Evolutionary conservation across 441 rosid genomes (phyloP), one percentile per base, ranked within the genome.

Genomic region (Bruguiera hainesii): DNA sequence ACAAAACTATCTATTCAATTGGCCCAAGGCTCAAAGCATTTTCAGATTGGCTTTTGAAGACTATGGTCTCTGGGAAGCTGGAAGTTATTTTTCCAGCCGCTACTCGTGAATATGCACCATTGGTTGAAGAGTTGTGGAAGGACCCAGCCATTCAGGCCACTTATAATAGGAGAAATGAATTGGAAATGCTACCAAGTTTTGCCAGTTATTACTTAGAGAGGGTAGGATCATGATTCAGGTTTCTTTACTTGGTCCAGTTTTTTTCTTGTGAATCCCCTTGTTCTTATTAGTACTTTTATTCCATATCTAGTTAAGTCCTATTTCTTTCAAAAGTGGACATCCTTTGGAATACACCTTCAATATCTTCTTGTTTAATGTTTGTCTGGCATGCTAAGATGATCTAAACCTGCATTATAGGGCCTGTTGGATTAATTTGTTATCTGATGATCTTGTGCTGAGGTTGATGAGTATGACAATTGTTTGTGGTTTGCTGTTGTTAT

Each of bases 21-120:
- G 88, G 90, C 61, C 92, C 87, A 26, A 81, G 84, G 83, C 91
- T 95, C 26, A 86, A 89, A 78, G 75, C 76, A 28, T 91, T 88
- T 75, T 87, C 91, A 3, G 98, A 95, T 76, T 83, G 91, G 99
- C 90, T 95, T 71, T 76, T 95, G 65, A 90, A 92, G 84, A 81
- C 75, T 55, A 91, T 91, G 93, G 94, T 84, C 50, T 80, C 93
- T 11, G 99, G 96, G 57, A 88, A 87, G 58, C 76, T 95, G 46
- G 98, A 84, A 46, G 87, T 81, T 55, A 81, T 91, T 51, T 88
- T 94, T 75, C 92, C 92, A 42, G 89, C 93, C 28, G 96, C 95
- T 66, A 79, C 87, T 76, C 86, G 88, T 56, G 97, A 89, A 81
- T 88, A 85, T 67, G 87, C 96, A 5, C 95, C 91, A 28, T 70